A percentile compares a stretch with the other conserved stretches of the same genome.
Evolutionary conservation across 2,329 filamentous ascomycete genomes (phyloP).

Genomic region (Botrytis galanthina): DNA sequence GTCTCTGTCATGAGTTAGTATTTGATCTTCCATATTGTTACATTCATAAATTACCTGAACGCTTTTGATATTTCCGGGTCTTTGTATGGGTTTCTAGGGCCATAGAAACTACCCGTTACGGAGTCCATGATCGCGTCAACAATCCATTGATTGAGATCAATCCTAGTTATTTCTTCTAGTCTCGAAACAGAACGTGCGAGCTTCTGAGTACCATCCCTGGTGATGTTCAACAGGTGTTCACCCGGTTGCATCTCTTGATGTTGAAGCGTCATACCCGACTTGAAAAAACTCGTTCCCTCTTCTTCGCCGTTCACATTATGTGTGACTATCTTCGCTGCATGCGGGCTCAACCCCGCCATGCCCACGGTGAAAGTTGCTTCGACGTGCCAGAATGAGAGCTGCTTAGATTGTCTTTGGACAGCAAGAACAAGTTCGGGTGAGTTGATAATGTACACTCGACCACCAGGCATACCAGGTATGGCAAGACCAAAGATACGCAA

Average conservation of each 20-base stretch:
- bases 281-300: not conserved
- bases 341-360: not conserved
- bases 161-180: not conserved
- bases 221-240: not conserved
- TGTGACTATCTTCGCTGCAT: not conserved
- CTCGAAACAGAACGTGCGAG: not conserved
- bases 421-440: not conserved
- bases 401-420: not conserved
- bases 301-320: conserved; percentile 5
- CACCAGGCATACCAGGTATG: conserved; percentile 12
- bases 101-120: not conserved
- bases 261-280: not conserved
- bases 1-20: not conserved
- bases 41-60: not conserved
- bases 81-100: conserved; percentile 4
- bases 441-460: conserved; percentile 10
- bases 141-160: conserved; percentile 1
- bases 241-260: not conserved
- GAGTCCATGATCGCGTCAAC: not conserved
- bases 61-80: not conserved
- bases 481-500: conserved; percentile 6
- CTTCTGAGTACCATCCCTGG: not conserved
- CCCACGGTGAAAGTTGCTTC: not conserved
- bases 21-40: not conserved
- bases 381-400: conserved; percentile 9